Conservation (phyloP, 306 rosid species). For the Calophaca sinica region DNA sequence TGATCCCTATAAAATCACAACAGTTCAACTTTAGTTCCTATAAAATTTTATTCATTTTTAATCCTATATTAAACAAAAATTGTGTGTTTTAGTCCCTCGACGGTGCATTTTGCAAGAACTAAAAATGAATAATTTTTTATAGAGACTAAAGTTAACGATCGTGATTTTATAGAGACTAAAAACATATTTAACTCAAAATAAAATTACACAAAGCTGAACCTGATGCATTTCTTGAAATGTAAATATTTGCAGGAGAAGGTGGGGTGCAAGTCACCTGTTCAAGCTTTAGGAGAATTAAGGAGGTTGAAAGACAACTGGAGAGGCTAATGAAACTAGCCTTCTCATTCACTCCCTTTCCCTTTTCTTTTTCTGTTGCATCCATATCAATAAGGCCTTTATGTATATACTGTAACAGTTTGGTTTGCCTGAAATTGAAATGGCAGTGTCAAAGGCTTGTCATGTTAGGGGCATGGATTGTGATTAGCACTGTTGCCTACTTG, state of each 20-base stretch:
- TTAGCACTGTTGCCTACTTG: not conserved
- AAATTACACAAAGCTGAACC: conserved; percentile 13
- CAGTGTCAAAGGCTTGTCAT: conserved; percentile 35
- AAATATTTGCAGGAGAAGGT: conserved; percentile 60
- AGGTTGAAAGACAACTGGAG: conserved; percentile 79
- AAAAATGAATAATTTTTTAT: too few relatives aligned
- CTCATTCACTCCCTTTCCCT: not conserved
- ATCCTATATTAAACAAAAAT: too few relatives aligned
- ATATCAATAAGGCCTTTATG: conserved; percentile 31
- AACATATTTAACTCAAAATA: not conserved
- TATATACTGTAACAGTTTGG: conserved; percentile 24
- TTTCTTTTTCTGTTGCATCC: conserved; percentile 16
- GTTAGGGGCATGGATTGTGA: conserved; percentile 37
- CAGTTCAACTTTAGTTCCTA: too few relatives aligned
- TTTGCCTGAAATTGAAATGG: conserved; percentile 37
- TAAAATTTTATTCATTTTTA: too few relatives aligned
- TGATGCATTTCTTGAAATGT: conserved; percentile 30
- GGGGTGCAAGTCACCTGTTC: conserved; percentile 65
- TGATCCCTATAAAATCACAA: too few relatives aligned
- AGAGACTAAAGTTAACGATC: too few relatives aligned
- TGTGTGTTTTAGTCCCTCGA: too few relatives aligned
- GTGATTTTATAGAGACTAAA: too few relatives aligned
- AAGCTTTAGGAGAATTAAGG: conserved; percentile 71
- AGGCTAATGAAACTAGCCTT: conserved; percentile 52
- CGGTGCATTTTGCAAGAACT: too few relatives aligned